Percentiles rank a stretch among this genome's conserved stretches.
These are phyloP conservation scores for Pseudocercospora eumusae DNA, from an alignment of 2,329 filamentous ascomycete genomes.

Conservation along the genomic window DNA sequence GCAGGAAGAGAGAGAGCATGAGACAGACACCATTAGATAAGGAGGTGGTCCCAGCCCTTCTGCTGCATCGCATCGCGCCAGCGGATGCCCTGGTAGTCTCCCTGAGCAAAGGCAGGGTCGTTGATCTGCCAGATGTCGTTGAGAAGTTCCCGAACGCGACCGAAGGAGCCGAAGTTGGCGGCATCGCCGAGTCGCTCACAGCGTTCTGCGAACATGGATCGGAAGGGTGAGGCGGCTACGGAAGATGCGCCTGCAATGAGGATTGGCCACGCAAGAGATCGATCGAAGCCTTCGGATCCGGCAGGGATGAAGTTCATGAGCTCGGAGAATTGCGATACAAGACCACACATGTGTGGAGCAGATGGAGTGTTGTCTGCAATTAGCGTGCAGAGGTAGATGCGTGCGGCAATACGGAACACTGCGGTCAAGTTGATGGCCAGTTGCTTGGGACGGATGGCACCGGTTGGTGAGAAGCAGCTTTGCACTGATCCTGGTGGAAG, in stretches of 20 bases:
- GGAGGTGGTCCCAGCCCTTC: constrained; percentile 88
- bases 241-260: constrained; percentile 83
- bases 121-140: constrained; percentile 78
- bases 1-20: constrained; percentile 22
- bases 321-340: constrained; percentile 75
- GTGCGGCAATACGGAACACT: constrained; percentile 86
- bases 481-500: constrained; percentile 46
- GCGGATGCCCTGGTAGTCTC: constrained; percentile 69
- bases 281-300: constrained; percentile 80
- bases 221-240: constrained; percentile 71
- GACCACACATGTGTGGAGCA: constrained; percentile 70
- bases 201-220: constrained; percentile 74
- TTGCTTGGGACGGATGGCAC: constrained; percentile 77
- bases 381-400: constrained; percentile 95
- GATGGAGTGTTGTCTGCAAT: constrained; percentile 82
- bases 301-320: constrained; percentile 80
- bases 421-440: constrained; percentile 85
- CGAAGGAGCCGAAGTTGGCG: constrained; percentile 81
- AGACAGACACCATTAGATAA: constrained; percentile 66
- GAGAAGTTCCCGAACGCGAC: constrained; percentile 75
- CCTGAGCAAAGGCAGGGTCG: constrained; percentile 60
- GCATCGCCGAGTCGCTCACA: constrained; percentile 72
- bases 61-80: constrained; percentile 93
- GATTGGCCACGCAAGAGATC: constrained; percentile 89
- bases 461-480: constrained; percentile 61